Conservation (phyloP, 768 basidiomycete species). For the Candolleomyces eurysporus region DNA sequence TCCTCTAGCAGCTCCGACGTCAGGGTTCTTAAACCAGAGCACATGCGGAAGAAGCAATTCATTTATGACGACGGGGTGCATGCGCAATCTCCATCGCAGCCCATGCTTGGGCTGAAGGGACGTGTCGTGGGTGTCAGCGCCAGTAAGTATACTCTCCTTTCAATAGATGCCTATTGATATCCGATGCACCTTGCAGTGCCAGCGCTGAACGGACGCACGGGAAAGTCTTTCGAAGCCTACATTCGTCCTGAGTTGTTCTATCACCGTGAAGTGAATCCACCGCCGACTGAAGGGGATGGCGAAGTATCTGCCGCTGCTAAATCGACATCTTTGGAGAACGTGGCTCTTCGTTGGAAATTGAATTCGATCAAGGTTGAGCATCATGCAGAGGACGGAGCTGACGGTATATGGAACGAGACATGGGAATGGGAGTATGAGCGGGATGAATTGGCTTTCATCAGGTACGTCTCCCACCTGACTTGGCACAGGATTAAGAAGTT, state of each 20-base stretch:
- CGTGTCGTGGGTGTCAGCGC: constrained; percentile 45
- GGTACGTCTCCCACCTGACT: constrained; percentile 33
- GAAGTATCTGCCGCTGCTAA: not conserved
- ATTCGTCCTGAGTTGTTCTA: constrained; percentile 46
- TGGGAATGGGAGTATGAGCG: constrained; percentile 50
- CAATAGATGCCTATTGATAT: not conserved
- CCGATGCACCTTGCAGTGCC: constrained; percentile 34
- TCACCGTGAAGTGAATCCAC: constrained; percentile 5
- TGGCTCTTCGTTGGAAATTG: constrained; percentile 43
- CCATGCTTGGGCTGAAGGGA: constrained; percentile 25
- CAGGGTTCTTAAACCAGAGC: constrained; percentile 48
- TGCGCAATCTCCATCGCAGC: not conserved
- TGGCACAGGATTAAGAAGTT: too few relatives aligned
- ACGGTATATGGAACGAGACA: constrained; percentile 40
- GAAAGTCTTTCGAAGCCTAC: constrained; percentile 42
- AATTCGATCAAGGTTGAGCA: constrained; percentile 35
- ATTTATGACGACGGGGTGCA: not conserved
- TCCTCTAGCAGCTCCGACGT: constrained; percentile 1
- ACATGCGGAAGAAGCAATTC: constrained; percentile 4
- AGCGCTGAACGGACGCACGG: constrained; percentile 35
- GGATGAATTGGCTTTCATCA: constrained; percentile 53
- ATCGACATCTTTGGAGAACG: constrained; percentile 1
- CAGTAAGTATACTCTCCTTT: constrained; percentile 27
- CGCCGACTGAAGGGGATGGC: not conserved
- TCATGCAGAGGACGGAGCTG: constrained; percentile 28